Percentiles rank a stretch among this genome's conserved stretches.
Evolutionary conservation across 208 protist genomes (phyloP).

Genomic region (Angomonas deanei): DNA sequence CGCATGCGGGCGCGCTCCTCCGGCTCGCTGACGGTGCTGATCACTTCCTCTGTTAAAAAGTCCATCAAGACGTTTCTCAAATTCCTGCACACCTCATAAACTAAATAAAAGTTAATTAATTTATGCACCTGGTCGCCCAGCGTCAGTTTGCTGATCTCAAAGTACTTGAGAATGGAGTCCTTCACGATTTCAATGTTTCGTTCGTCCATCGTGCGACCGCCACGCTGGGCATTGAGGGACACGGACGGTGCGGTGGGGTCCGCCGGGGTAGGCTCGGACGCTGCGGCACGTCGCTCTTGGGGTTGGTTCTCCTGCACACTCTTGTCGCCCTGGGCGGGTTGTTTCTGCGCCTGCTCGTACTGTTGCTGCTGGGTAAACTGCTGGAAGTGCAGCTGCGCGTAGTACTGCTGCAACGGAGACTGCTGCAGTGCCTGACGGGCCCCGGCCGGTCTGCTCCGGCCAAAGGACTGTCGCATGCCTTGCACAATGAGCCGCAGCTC

Average conservation of each 20-base stretch:
- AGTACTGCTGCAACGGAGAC: conserved; percentile 4
- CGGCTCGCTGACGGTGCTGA: conserved; percentile 2
- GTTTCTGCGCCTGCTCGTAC: not conserved
- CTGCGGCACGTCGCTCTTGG: not conserved
- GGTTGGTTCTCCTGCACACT: not conserved
- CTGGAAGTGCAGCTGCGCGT: conserved; percentile 4
- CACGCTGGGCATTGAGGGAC: not conserved
- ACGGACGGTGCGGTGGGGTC: conserved; percentile 2
- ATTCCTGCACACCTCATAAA: not conserved
- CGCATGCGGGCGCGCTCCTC: not conserved
- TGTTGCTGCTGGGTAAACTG: conserved; percentile 7
- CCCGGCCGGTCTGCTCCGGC: not conserved
- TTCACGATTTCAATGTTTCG: conserved; percentile 8
- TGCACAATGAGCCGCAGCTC: conserved; percentile 8
- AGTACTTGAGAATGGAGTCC: conserved; percentile 10
- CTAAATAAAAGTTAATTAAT: conserved; percentile 8
- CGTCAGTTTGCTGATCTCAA: conserved; percentile 11
- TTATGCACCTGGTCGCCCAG: conserved; percentile 8
- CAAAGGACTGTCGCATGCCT: conserved; percentile 5
- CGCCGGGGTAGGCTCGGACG: not conserved
- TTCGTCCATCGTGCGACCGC: conserved; percentile 7
- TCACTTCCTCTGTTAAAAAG: not conserved
- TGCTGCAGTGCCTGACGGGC: conserved; percentile 6
- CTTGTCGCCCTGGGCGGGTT: not conserved
- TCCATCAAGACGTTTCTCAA: conserved; percentile 3